Evolutionary conservation across 345 rosid species (phyloP).

Genomic region (Heritiera fomes): DNA sequence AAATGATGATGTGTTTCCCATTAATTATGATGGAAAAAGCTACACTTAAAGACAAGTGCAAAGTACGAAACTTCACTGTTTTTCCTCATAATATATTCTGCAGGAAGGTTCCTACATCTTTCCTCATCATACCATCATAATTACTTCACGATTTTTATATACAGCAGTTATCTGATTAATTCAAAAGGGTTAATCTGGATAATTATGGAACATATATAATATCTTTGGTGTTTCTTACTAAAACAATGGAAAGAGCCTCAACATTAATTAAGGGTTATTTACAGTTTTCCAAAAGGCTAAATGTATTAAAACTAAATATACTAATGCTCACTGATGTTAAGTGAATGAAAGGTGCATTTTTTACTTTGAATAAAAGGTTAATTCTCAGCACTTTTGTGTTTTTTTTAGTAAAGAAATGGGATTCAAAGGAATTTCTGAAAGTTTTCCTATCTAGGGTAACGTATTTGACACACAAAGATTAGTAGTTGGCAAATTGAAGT

Average conservation of each 20-base stretch:
- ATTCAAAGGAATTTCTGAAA: neutral
- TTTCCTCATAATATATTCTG: slow-evolving; percentile 20
- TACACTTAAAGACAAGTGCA: slow-evolving; percentile 31
- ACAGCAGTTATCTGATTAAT: neutral
- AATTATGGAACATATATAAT: no score
- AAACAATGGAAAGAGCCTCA: neutral
- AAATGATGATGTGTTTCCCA: slow-evolving; percentile 28
- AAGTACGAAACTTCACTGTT: slow-evolving; percentile 31
- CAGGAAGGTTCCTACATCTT: slow-evolving; percentile 48
- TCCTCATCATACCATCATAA: slow-evolving; percentile 24
- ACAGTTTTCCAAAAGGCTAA: neutral
- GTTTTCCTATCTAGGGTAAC: neutral
- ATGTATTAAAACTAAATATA: no score
- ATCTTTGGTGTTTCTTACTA: no score
- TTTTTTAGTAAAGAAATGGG: slow-evolving; percentile 13
- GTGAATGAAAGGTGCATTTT: neutral
- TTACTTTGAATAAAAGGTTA: neutral
- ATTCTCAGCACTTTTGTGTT: neutral
- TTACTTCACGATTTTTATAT: neutral
- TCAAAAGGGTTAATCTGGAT: no score
- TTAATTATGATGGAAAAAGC: slow-evolving; percentile 16
- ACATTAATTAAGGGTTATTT: neutral
- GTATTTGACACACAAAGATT: slow-evolving; percentile 15
- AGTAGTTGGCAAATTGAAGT: neutral
- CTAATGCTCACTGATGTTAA: neutral